phyloP scores from a whole-genome alignment of 192 early-diverging fungal genomes.

The Entrophospora sp. region DNA sequence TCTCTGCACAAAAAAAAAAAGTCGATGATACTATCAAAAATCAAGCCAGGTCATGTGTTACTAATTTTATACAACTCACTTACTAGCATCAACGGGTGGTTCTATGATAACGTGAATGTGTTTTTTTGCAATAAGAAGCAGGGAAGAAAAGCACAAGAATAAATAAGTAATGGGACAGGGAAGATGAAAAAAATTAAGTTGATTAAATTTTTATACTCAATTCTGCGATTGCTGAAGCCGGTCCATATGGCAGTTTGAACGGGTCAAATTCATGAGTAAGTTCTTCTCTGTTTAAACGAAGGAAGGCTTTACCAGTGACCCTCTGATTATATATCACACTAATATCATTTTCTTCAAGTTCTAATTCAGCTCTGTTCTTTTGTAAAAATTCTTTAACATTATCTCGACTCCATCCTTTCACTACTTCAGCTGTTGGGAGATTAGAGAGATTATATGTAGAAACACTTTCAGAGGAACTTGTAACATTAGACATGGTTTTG shows the following conservation, averaged over 20 bases:
- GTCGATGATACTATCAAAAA: too few species aligned
- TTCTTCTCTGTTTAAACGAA: neutral
- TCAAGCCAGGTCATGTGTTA: too few species aligned
- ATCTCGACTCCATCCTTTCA: neutral
- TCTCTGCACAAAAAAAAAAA: neutral
- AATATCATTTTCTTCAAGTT: constrained; percentile 6
- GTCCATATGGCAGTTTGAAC: neutral
- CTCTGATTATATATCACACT: constrained; percentile 3
- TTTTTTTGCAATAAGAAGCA: too few species aligned
- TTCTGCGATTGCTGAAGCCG: neutral
- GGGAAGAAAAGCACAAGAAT: too few species aligned
- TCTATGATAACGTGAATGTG: too few species aligned
- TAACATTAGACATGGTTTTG: neutral
- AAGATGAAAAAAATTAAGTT: neutral
- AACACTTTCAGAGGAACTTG: too few species aligned
- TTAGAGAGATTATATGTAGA: neutral
- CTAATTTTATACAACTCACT: too few species aligned
- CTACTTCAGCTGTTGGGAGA: neutral
- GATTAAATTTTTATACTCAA: neutral
- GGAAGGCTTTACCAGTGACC: neutral
- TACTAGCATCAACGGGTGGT: too few species aligned
- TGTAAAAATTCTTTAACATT: constrained; percentile 13
- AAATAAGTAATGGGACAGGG: too few species aligned
- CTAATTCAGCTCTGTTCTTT: neutral
- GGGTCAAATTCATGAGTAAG: neutral